Conservation (phyloP, 139 green algal species). For the Chlamydomonas sp. region DNA sequence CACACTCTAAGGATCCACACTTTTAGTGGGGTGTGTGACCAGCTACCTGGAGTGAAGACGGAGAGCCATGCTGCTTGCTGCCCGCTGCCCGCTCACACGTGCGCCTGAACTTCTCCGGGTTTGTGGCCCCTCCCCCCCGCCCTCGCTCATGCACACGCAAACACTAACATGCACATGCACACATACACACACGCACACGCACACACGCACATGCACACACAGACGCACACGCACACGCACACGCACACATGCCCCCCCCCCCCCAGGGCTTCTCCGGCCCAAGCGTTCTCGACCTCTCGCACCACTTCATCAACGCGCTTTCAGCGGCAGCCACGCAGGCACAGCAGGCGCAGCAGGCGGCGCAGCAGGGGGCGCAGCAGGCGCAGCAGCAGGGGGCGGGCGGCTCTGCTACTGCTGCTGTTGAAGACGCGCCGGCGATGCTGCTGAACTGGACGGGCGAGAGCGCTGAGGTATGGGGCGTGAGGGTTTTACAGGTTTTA, state of each 20-base stretch:
- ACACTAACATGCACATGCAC: neutral
- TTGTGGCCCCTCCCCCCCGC: neutral
- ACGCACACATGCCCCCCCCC: too few relatives aligned
- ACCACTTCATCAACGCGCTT: conserved; percentile 49
- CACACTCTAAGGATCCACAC: too few relatives aligned
- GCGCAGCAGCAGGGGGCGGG: neutral
- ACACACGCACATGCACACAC: too few relatives aligned
- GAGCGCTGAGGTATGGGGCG: conserved; percentile 42
- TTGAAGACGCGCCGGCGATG: conserved; percentile 26
- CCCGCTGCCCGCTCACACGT: too few relatives aligned
- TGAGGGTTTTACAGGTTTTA: conserved; percentile 35
- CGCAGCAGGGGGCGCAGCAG: neutral
- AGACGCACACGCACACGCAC: too few relatives aligned
- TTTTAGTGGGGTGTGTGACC: too few relatives aligned
- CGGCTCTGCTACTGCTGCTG: too few relatives aligned
- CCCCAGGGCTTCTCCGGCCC: conserved; percentile 50
- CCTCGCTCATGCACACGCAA: neutral
- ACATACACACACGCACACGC: neutral
- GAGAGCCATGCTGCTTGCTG: too few relatives aligned
- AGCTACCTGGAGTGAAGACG: too few relatives aligned
- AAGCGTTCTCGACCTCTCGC: conserved; percentile 71
- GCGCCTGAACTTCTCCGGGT: too few relatives aligned
- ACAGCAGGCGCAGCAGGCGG: neutral
- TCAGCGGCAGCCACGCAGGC: neutral
- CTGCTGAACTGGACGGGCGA: conserved; percentile 59